A percentile compares a stretch with the other conserved stretches of the same genome.
Evolutionary conservation across 495 filamentous ascomycete species (phyloP).

Genomic region (Penicillium waksmanii): DNA sequence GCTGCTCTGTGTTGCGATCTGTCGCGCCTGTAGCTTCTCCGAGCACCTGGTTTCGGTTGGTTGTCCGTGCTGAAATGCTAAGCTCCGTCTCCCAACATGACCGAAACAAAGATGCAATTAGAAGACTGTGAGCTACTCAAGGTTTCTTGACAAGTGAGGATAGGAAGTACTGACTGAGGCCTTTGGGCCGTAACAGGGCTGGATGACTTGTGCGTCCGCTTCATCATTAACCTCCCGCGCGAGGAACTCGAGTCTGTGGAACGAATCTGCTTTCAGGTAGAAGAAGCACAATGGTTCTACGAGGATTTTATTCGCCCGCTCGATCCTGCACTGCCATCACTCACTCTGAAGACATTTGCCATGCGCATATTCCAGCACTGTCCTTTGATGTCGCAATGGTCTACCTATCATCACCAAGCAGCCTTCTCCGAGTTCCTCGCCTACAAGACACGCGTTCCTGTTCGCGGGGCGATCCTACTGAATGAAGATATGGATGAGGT

Average conservation of each 20-base stretch:
- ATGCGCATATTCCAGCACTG: conserved; percentile 90
- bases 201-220: conserved; percentile 93
- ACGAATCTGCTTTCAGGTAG: conserved; percentile 96
- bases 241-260: conserved; percentile 88
- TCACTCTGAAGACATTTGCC: conserved; percentile 81
- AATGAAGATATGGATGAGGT: conserved; percentile 90
- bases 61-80: conserved; percentile 48
- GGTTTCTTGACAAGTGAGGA: neutral
- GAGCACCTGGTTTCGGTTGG: conserved; percentile 27
- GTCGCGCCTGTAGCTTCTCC: conserved; percentile 24
- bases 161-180: conserved; percentile 13
- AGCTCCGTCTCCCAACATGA: conserved; percentile 60
- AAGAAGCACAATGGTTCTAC: conserved; percentile 99
- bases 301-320: conserved; percentile 96
- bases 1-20: conserved; percentile 33
- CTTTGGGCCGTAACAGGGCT: conserved; percentile 62
- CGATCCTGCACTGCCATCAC: conserved; percentile 80
- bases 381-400: conserved; percentile 80
- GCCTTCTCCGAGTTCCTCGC: conserved; percentile 88
- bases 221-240: conserved; percentile 91
- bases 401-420: conserved; percentile 70
- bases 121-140: conserved; percentile 72
- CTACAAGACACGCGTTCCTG: conserved; percentile 93
- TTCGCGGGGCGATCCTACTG: conserved; percentile 89
- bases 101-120: conserved; percentile 79